Conservation (phyloP, 192 early-diverging fungal species). For the Coemansia sp. region DNA sequence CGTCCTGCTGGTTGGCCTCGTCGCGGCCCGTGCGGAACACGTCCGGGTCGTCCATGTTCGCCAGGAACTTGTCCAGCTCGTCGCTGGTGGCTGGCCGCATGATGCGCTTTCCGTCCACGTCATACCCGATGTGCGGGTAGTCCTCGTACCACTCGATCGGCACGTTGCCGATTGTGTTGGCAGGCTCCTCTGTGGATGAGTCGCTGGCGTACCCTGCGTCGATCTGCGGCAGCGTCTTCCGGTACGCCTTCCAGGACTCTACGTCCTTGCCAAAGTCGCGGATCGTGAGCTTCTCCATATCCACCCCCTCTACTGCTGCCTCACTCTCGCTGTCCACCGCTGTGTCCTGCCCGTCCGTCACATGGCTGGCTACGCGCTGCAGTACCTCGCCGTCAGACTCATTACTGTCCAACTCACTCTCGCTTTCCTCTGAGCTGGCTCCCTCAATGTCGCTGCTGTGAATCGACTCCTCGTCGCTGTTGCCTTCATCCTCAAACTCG, state of each 20-base stretch:
- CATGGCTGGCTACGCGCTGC: slow-evolving; percentile 51
- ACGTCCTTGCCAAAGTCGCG: slow-evolving; percentile 47
- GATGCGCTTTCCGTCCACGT: slow-evolving; percentile 89
- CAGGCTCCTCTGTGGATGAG: slow-evolving; percentile 82
- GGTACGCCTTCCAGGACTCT: slow-evolving; percentile 44
- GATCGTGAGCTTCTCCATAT: slow-evolving; percentile 39
- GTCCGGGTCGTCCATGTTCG: slow-evolving; percentile 89
- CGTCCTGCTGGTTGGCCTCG: slow-evolving; percentile 73
- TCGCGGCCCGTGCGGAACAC: slow-evolving; percentile 85
- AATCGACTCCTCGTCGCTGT: slow-evolving; percentile 28
- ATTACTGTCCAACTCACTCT: slow-evolving; percentile 41
- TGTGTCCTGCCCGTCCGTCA: slow-evolving; percentile 52
- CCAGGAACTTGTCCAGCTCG: slow-evolving; percentile 91
- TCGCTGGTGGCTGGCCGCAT: slow-evolving; percentile 84
- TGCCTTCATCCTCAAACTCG: slow-evolving; percentile 25
- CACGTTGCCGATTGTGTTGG: slow-evolving; percentile 93
- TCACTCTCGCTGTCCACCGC: slow-evolving; percentile 54
- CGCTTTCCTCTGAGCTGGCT: slow-evolving; percentile 54
- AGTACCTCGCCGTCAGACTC: slow-evolving; percentile 24
- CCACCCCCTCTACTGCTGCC: slow-evolving; percentile 49
- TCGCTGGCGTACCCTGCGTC: slow-evolving; percentile 92
- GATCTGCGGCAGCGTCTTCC: slow-evolving; percentile 77
- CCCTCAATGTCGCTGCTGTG: slow-evolving; percentile 55
- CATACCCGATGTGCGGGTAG: slow-evolving; percentile 94
- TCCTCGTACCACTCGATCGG: slow-evolving; percentile 98